Evolutionary conservation across 495 filamentous ascomycete species (phyloP).

Genomic region (Gamarada debralockiae): DNA sequence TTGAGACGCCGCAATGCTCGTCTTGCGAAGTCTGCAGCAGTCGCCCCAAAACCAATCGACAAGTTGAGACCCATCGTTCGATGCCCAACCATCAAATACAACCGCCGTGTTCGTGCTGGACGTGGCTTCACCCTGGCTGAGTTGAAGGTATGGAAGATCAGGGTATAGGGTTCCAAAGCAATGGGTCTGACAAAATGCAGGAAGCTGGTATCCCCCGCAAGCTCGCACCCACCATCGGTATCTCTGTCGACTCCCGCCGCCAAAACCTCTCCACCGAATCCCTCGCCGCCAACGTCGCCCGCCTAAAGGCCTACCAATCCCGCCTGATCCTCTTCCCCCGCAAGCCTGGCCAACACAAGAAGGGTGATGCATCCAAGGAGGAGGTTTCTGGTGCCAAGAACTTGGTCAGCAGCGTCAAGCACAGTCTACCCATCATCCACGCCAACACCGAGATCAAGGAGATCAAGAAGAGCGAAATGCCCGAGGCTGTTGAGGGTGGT

Average conservation of each 20-base stretch:
- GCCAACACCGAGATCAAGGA: constrained; percentile 59
- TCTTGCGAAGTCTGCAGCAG: constrained; percentile 83
- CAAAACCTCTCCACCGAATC: constrained; percentile 94
- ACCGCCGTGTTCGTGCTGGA: constrained; percentile 93
- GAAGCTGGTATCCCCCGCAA: constrained; percentile 95
- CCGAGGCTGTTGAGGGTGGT: constrained; percentile 69
- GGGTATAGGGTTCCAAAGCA: background rate
- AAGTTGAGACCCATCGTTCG: constrained; percentile 92
- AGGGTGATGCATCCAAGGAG: constrained; percentile 80
- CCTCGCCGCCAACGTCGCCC: constrained; percentile 88
- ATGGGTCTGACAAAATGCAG: constrained; percentile 41
- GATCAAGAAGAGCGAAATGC: constrained; percentile 76
- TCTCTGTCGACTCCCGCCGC: constrained; percentile 93
- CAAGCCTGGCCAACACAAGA: constrained; percentile 87
- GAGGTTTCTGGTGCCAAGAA: constrained; percentile 77
- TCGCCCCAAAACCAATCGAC: constrained; percentile 96
- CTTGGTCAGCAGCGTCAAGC: constrained; percentile 50
- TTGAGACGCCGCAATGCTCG: constrained; percentile 83
- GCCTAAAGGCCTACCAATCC: constrained; percentile 91
- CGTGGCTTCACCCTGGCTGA: constrained; percentile 96
- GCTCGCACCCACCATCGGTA: constrained; percentile 91
- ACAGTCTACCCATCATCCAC: constrained; percentile 69
- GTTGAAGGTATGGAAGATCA: constrained; percentile 73
- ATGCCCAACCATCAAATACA: constrained; percentile 84
- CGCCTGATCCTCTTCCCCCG: constrained; percentile 97